Evolutionary conservation across 2,329 filamentous ascomycete genomes (phyloP).

Genomic region (Bipolaris zeicola): DNA sequence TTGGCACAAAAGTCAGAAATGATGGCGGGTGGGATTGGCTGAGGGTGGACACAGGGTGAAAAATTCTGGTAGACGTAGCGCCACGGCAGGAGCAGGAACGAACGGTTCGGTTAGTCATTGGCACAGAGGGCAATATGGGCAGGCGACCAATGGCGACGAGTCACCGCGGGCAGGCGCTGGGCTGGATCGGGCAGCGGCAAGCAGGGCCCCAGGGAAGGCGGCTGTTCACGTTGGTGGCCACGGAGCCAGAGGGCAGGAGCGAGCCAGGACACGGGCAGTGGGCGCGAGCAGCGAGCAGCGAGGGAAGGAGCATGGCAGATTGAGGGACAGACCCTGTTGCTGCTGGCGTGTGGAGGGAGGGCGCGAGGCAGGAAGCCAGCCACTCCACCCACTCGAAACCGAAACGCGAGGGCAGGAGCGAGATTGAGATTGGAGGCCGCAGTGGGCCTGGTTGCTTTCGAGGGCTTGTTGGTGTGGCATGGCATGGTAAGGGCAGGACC

Average conservation of each 20-base stretch:
- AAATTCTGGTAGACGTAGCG: slow-evolving; percentile 37
- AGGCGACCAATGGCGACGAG: slow-evolving; percentile 31
- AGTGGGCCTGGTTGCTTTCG: no score
- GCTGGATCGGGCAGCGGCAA: slow-evolving; percentile 29
- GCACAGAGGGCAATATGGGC: slow-evolving; percentile 33
- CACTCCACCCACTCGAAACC: slow-evolving; percentile 41
- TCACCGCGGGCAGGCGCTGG: slow-evolving; percentile 9
- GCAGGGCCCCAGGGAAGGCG: slow-evolving; percentile 43
- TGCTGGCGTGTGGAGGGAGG: neutral
- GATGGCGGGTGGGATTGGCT: slow-evolving; percentile 43
- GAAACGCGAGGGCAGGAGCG: slow-evolving; percentile 36
- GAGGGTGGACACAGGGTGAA: slow-evolving; percentile 35
- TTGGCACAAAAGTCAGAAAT: slow-evolving; percentile 37
- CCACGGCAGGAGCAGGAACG: slow-evolving; percentile 30
- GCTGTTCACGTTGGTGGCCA: slow-evolving; percentile 10
- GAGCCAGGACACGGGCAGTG: no score
- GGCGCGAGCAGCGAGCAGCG: neutral
- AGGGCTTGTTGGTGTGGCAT: slow-evolving; percentile 11
- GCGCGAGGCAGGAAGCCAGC: slow-evolving; percentile 3
- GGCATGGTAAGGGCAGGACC: slow-evolving; percentile 20
- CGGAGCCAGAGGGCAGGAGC: no score
- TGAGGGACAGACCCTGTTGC: neutral
- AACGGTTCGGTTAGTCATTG: slow-evolving; percentile 38
- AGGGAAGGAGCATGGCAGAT: slow-evolving; percentile 17
- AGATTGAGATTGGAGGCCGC: no score